Percentiles rank a stretch among this genome's conserved stretches.
These are phyloP conservation scores for Prunus campanulata DNA, from an alignment of 306 rosid genomes.

Conservation along the genomic window DNA sequence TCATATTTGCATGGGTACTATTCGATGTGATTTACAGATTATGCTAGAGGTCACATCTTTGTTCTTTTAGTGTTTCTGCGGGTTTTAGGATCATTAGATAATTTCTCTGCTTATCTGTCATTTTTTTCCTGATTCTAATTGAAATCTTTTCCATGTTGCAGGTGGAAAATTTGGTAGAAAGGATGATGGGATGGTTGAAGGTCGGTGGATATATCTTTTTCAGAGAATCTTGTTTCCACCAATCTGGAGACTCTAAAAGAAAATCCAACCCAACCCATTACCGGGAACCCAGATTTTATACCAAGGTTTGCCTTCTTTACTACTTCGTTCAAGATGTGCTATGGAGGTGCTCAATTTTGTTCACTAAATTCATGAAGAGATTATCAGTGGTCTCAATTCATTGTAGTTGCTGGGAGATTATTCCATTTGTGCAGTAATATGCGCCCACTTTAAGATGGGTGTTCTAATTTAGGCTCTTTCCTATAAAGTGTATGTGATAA, in stretches of 20 bases:
- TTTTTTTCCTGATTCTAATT: background rate
- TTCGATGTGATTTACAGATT: too few relatives aligned
- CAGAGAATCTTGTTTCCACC: constrained; percentile 96
- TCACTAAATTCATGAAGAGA: background rate
- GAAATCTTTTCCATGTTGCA: constrained; percentile 23
- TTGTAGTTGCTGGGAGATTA: background rate
- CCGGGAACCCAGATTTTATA: constrained; percentile 89
- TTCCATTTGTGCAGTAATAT: background rate
- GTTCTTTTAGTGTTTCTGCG: too few relatives aligned
- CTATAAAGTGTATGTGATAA: background rate
- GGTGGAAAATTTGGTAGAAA: constrained; percentile 69
- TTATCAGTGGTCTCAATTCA: background rate
- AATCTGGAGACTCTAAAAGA: constrained; percentile 93
- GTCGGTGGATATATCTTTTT: constrained; percentile 84
- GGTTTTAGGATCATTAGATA: background rate
- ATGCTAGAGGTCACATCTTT: too few relatives aligned
- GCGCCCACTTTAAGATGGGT: background rate
- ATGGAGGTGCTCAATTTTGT: background rate
- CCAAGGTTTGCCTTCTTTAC: constrained; percentile 57
- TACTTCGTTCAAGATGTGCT: background rate
- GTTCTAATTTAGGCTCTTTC: background rate
- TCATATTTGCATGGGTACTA: too few relatives aligned
- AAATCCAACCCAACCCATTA: constrained; percentile 95
- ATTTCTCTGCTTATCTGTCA: background rate
- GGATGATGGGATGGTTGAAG: constrained; percentile 87